Base-by-base conservation (phyloP, 331 rosid genomes). In the Quercus tomentella region DNA sequence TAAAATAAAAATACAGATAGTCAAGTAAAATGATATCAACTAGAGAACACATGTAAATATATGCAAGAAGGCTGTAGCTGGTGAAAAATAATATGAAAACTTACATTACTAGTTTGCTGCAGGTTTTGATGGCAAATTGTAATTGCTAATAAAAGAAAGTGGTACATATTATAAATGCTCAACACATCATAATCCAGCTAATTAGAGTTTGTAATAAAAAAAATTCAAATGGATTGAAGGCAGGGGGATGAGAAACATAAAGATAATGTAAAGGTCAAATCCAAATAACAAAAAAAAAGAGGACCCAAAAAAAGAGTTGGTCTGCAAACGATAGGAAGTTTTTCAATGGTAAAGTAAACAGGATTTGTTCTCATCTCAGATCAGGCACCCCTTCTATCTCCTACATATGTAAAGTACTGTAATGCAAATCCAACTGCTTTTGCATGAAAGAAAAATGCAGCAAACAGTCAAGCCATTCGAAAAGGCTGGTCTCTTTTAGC, bases 1-100 rank as follows among this genome's bases (percentile, higher is more conserved):
- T 95, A 83, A 60, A 84, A 74, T 66, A 28, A 80, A 55, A 67
- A 41, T 2, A 61, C 72, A 41, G 62, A 77, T 23, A 85, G 61
- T 72, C 72, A 16, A 80, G 17, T 37, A 56, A 60, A 80, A 67
- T 18, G 57, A 81, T 17, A 35, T 71, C 56, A 51, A 56, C 23
- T 28, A 18, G 20, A 56, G 35, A 52, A 72, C 5, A 80, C 5
- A 21, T 14, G 30, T 23, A 49, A 15, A 69, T 70, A 69, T 70
- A 76, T 8, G 73, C 76, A 65, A 10, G 22, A 71, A 70, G 25
- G 3, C 52, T 80, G 45, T 72, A 43, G 74, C 57, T 37, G 28
- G 21, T 55, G 55, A 56, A 15, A 35, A 74, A 77, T 33, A 23
- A 75, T 60, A 57, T 37, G 18, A 77, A 68, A 35, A 18, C 22